Conservation (phyloP, 1,284 basidiomycete species). For the Schizophyllum commune region DNA sequence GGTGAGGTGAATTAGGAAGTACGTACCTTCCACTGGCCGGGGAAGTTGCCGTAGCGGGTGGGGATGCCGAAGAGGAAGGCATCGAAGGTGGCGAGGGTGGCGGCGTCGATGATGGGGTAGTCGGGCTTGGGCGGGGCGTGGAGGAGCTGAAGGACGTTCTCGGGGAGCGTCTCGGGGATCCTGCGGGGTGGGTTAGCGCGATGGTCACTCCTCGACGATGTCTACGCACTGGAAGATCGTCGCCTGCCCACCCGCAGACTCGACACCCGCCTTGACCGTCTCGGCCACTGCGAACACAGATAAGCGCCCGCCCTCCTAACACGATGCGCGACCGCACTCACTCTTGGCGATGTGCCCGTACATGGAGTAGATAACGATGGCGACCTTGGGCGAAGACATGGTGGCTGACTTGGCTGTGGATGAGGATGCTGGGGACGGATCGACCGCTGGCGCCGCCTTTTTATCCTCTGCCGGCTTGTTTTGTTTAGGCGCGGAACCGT, state of each 20-base stretch:
- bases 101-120: slow-evolving; percentile 67
- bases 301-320: neutral
- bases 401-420: neutral
- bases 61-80: slow-evolving; percentile 72
- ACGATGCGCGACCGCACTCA: slow-evolving; percentile 27
- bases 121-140: slow-evolving; percentile 65
- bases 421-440: neutral
- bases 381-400: slow-evolving; percentile 52
- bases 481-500: neutral
- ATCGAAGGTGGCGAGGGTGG: slow-evolving; percentile 59
- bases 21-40: slow-evolving; percentile 62
- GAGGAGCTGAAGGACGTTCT: slow-evolving; percentile 74
- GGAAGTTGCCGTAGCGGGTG: slow-evolving; percentile 70
- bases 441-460: neutral
- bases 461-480: neutral
- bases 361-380: slow-evolving; percentile 78
- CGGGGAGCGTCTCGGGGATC: slow-evolving; percentile 78
- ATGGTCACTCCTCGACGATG: neutral
- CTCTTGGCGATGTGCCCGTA: slow-evolving; percentile 74
- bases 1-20: neutral
- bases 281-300: slow-evolving; percentile 59
- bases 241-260: slow-evolving; percentile 61
- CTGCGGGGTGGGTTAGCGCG: slow-evolving; percentile 23
- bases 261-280: slow-evolving; percentile 65
- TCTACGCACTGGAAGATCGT: slow-evolving; percentile 65